These are phyloP conservation scores for Erigeron canadensis DNA, from an alignment of 129 eudicot species.

Conservation along the genomic window DNA sequence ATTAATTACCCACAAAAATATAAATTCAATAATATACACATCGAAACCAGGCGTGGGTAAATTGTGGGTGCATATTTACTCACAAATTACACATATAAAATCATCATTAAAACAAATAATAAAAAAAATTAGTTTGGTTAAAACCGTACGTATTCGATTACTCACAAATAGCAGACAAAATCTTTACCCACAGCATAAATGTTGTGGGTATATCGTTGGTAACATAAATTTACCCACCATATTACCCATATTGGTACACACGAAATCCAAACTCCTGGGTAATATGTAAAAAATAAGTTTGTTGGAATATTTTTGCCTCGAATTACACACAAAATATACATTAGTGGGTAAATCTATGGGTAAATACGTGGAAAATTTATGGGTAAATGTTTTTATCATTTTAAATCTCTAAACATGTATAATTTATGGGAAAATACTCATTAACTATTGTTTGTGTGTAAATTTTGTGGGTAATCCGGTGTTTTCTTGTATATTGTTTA, in stretches of 20 bases:
- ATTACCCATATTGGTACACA: not conserved
- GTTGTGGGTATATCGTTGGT: too few species aligned
- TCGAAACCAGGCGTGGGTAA: too few species aligned
- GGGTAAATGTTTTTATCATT: not conserved
- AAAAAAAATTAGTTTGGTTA: too few species aligned
- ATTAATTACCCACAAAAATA: too few species aligned
- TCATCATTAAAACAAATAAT: too few species aligned
- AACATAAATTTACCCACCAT: not conserved
- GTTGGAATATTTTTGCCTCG: not conserved
- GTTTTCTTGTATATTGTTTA: not conserved
- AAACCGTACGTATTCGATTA: too few species aligned
- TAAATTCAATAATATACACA: too few species aligned
- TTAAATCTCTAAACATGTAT: not conserved
- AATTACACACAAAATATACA: not conserved
- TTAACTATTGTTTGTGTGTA: not conserved
- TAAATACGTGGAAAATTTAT: not conserved
- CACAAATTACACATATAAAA: too few species aligned
- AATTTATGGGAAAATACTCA: not conserved
- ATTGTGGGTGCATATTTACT: too few species aligned
- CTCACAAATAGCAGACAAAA: too few species aligned
- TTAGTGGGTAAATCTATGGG: not conserved
- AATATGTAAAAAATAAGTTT: not conserved
- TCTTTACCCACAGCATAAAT: too few species aligned
- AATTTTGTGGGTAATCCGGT: not conserved
- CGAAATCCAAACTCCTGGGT: not conserved